A percentile compares a stretch with the other conserved stretches of the same genome.
Conservation (phyloP, 495 filamentous ascomycete species). For the Penicillium macrosclerotiorum region DNA sequence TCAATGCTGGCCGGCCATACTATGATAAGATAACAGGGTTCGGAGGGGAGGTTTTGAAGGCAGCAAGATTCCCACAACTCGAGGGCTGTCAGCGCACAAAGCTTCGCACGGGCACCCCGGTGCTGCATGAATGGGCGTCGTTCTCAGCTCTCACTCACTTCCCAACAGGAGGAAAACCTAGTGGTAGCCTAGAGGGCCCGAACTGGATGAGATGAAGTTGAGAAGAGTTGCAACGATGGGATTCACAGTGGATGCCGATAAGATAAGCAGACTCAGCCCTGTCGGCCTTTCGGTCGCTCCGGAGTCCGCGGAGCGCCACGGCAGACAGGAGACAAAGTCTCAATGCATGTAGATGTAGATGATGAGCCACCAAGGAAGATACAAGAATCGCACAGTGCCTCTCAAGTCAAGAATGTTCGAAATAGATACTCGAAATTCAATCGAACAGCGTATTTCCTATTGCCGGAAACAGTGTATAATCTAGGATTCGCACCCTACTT, state of each 20-base stretch:
- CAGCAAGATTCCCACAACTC: conserved; percentile 23
- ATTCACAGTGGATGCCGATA: conserved; percentile 2
- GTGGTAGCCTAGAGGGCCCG: neutral
- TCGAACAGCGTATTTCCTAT: too few species aligned
- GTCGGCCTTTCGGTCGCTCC: too few species aligned
- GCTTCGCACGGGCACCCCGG: conserved; percentile 2
- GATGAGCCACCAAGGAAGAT: too few species aligned
- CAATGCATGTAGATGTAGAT: too few species aligned
- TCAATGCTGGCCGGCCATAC: conserved; percentile 20
- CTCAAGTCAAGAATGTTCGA: too few species aligned
- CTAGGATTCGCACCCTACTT: too few species aligned
- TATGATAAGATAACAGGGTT: conserved; percentile 20
- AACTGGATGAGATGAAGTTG: neutral
- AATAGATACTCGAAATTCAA: too few species aligned
- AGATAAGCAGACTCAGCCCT: conserved; percentile 8
- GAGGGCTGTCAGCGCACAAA: conserved; percentile 4
- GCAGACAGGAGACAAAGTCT: too few species aligned
- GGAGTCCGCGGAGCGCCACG: too few species aligned
- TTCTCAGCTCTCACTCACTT: too few species aligned
- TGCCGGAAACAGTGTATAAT: too few species aligned
- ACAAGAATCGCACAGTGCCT: too few species aligned
- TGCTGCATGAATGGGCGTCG: neutral
- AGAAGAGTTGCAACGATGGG: neutral
- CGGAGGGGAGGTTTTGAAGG: conserved; percentile 16
- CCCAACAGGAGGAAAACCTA: neutral